These are phyloP conservation scores for Cyclotella distinguenda DNA, from an alignment of 108 stramenopile species.

Conservation along the genomic window DNA sequence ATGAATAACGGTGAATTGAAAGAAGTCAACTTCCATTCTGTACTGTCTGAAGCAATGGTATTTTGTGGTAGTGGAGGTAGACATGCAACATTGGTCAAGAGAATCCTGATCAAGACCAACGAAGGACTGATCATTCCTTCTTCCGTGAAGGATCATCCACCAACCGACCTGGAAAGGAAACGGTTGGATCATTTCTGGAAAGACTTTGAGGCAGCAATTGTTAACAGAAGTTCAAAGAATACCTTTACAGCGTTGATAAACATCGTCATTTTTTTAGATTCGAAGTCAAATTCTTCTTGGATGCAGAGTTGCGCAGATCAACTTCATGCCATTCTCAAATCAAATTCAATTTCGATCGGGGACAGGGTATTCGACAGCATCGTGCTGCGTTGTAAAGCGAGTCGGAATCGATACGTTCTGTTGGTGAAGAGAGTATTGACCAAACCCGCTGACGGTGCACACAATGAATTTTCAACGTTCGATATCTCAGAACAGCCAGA, in stretches of 20 bases:
- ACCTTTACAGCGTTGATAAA: conserved; percentile 14
- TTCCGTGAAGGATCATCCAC: neutral
- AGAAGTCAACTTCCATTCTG: neutral
- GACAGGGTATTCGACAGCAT: conserved; percentile 9
- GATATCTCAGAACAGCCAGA: too few relatives aligned
- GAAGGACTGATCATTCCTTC: neutral
- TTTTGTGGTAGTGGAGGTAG: conserved; percentile 41
- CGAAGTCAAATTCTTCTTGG: conserved; percentile 10
- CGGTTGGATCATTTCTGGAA: conserved; percentile 21
- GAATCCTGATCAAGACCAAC: conserved; percentile 22
- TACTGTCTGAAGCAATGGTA: conserved; percentile 20
- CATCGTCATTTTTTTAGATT: conserved; percentile 20
- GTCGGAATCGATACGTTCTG: conserved; percentile 6
- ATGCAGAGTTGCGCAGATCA: conserved; percentile 6
- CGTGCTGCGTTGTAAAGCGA: conserved; percentile 1
- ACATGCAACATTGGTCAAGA: conserved; percentile 36
- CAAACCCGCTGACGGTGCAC: neutral
- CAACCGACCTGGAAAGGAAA: conserved; percentile 1
- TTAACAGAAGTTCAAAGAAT: neutral
- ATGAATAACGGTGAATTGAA: neutral
- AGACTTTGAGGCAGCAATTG: conserved; percentile 8
- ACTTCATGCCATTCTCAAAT: conserved; percentile 14
- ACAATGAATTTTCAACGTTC: too few relatives aligned
- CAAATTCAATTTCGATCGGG: neutral
- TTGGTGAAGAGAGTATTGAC: conserved; percentile 18